Base-by-base conservation (phyloP, 129 eudicot species). In the Pseudognaphalium luteoalbum region DNA sequence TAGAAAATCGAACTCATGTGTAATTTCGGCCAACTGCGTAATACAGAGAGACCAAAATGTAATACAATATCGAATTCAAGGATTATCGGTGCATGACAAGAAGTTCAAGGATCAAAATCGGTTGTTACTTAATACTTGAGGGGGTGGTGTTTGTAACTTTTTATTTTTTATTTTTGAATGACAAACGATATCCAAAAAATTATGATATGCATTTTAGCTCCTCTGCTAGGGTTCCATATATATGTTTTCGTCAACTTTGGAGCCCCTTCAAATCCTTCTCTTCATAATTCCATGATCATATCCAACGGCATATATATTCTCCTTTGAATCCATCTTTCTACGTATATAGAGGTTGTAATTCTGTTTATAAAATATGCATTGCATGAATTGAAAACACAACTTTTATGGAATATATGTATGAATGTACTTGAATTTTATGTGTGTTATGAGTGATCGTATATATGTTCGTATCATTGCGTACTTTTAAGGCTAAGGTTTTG, bases 231-330 rank as follows among this genome's bases (percentile, higher is more conserved):
- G 76, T 72, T 56, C 60, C 76, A 56, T 56, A 72, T 19, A 56
- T 72, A 30, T 11, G 17, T 14, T 47, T 14, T 47, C 54, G 17
- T 70, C 74, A 70, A 22, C 62, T 70, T 70, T 50, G 62, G 42
- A 70, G 35, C 42, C 74, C 62, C 28, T 25, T 70, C 42, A 70
- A 50, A 70, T 70, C 74, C 62, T 70, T 71, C 66, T 71, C 66
- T 71, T 54, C 57, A 19, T 54, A 33, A 71, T n/a, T 71, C 50
- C 65, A 54, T 30, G 47, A 51, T 71, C 64, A 52, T 16, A 51
- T 54, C 20, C 64, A 32, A 7, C 11, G 65, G 65, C n/a, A n/a
- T 32, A 54, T 4, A 47, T 32, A 12, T 35, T 28, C 17, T 17
- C 15, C 3, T 5, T 42, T 47, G n/a, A 64, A 29, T 64, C 22